Percentiles rank a stretch among this genome's conserved stretches.
These are phyloP conservation scores for Wickerhamiella cacticola DNA, from an alignment of 805 yeast genomes.

Conservation along the genomic window DNA sequence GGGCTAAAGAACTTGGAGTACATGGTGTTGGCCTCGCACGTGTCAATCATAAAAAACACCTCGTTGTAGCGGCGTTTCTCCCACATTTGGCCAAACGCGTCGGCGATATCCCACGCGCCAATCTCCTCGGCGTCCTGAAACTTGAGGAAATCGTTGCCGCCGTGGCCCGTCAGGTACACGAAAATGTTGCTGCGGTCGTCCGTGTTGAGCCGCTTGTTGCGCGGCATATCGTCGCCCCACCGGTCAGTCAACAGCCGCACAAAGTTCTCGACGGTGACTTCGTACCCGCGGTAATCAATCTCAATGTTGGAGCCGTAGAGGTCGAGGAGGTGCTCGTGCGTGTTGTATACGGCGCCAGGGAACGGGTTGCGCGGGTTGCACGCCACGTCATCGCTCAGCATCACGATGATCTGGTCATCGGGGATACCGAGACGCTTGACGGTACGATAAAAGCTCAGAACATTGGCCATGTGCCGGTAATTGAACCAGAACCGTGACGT, in stretches of 20 bases:
- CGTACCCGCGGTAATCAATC: constrained; percentile 95
- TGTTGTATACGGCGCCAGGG: constrained; percentile 92
- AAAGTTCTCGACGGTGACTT: constrained; percentile 94
- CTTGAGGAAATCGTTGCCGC: constrained; percentile 93
- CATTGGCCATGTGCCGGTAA: constrained; percentile 95
- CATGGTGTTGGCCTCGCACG: constrained; percentile 99
- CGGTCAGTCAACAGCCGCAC: constrained; percentile 86
- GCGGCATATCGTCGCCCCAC: constrained; percentile 90
- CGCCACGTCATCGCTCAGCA: constrained; percentile 94
- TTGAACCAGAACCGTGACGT: constrained; percentile 98
- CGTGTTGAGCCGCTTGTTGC: constrained; percentile 78
- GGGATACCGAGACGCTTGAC: constrained; percentile 95
- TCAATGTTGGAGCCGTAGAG: constrained; percentile 89
- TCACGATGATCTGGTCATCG: constrained; percentile 89
- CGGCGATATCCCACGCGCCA: constrained; percentile 89
- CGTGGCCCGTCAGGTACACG: constrained; percentile 95
- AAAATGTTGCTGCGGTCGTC: constrained; percentile 92
- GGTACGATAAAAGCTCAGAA: constrained; percentile 83
- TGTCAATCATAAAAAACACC: constrained; percentile 93
- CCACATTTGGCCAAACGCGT: constrained; percentile 94
- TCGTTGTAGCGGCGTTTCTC: constrained; percentile 92
- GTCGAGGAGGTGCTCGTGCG: constrained; percentile 82
- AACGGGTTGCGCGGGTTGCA: constrained; percentile 93
- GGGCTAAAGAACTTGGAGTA: constrained; percentile 86
- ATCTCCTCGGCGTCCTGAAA: constrained; percentile 98